phyloP scores from a whole-genome alignment of 768 basidiomycete species.

The Multifurca ochricompacta region DNA sequence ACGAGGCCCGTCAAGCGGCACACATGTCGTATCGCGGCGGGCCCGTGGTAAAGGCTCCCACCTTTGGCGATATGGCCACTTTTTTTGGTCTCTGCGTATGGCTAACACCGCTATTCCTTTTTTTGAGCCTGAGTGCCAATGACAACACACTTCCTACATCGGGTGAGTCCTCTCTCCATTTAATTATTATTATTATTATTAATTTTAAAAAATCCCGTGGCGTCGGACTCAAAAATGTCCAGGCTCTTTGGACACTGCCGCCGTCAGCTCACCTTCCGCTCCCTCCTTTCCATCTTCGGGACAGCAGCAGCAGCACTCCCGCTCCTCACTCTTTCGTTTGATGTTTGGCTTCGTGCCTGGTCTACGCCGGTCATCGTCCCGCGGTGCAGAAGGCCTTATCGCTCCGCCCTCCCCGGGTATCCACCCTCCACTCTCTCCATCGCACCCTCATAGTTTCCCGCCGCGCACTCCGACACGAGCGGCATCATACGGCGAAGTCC shows the following conservation, averaged over 20 bases:
- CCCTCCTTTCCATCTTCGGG: conserved; percentile 24
- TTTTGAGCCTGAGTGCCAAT: conserved; percentile 92
- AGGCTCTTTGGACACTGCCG: neutral
- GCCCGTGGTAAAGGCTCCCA: conserved; percentile 23
- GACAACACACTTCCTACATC: conserved; percentile 82
- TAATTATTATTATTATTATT: too few species aligned
- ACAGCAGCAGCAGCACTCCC: conserved; percentile 30
- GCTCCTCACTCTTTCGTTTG: conserved; percentile 62
- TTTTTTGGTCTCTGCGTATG: conserved; percentile 85
- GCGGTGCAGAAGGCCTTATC: conserved; percentile 58
- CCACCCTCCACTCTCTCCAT: conserved; percentile 19
- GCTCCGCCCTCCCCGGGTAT: conserved; percentile 50
- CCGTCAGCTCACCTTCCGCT: neutral
- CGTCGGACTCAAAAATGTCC: neutral
- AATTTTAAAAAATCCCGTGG: conserved; percentile 25
- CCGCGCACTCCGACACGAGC: conserved; percentile 17
- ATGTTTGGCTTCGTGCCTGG: conserved; percentile 41
- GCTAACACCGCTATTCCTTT: conserved; percentile 87
- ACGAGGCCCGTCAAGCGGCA: conserved; percentile 47
- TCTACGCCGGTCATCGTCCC: conserved; percentile 38
- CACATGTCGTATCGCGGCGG: conserved; percentile 35
- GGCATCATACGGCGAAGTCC: conserved; percentile 15
- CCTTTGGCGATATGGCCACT: conserved; percentile 69
- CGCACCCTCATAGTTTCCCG: conserved; percentile 17
- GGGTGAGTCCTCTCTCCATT: conserved; percentile 23